These are phyloP conservation scores for Rhodotorula taiwanensis DNA, from an alignment of 768 basidiomycete genomes.

Conservation along the genomic window DNA sequence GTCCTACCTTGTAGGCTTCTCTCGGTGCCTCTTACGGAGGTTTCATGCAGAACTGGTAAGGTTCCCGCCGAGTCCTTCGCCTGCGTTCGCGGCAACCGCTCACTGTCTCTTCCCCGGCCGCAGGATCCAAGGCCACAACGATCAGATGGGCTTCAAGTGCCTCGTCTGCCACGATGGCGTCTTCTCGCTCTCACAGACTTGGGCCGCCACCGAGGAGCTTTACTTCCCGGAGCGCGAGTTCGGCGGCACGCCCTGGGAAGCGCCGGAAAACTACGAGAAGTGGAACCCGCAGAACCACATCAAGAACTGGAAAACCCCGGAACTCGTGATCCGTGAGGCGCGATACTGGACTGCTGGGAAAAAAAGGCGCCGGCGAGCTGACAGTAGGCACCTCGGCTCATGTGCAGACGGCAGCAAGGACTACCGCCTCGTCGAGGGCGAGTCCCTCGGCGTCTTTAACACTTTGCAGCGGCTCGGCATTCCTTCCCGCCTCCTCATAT, in stretches of 20 bases:
- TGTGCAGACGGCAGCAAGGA: slow-evolving; percentile 36
- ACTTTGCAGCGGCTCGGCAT: slow-evolving; percentile 38
- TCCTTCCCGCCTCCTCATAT: slow-evolving; percentile 53
- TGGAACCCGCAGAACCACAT: slow-evolving; percentile 35
- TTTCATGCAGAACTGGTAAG: slow-evolving; percentile 42
- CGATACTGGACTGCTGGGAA: too few species aligned
- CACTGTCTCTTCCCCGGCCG: too few species aligned
- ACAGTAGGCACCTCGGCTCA: too few species aligned
- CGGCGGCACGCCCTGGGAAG: slow-evolving; percentile 39
- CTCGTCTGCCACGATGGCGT: slow-evolving; percentile 87
- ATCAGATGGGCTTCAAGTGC: slow-evolving; percentile 80
- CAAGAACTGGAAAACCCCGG: slow-evolving; percentile 39
- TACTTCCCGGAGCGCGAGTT: slow-evolving; percentile 42
- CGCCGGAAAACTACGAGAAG: slow-evolving; percentile 28
- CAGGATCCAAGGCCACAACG: slow-evolving; percentile 93
- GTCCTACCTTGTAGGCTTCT: slow-evolving; percentile 48
- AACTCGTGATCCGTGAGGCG: slow-evolving; percentile 37
- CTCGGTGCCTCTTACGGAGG: slow-evolving; percentile 40
- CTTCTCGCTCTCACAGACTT: slow-evolving; percentile 70
- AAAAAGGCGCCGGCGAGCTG: too few species aligned
- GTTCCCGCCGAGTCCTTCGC: too few species aligned
- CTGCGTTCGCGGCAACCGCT: too few species aligned
- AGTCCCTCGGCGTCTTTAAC: slow-evolving; percentile 39
- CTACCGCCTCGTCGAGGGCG: slow-evolving; percentile 33
- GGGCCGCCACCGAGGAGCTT: slow-evolving; percentile 82